These are phyloP conservation scores for Pythium chondricola DNA, from an alignment of 352 stramenopile genomes.

Conservation along the genomic window DNA sequence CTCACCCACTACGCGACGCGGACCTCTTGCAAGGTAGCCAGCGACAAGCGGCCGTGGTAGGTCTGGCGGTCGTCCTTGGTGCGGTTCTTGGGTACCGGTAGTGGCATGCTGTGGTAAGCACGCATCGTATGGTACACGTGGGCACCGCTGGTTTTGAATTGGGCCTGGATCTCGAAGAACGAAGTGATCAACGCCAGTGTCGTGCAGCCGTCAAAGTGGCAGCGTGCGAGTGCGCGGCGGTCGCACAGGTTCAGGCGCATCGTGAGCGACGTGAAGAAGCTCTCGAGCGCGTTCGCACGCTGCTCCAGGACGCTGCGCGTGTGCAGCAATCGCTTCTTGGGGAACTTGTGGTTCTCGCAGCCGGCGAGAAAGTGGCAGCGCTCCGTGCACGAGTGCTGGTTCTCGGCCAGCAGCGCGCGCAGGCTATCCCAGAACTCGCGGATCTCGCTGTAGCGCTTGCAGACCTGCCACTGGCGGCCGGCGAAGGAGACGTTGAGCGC, in stretches of 20 bases:
- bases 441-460: slow-evolving; percentile 69
- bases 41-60: slow-evolving; percentile 30
- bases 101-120: slow-evolving; percentile 27
- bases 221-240: slow-evolving; percentile 31
- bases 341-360: slow-evolving; percentile 67
- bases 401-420: slow-evolving; percentile 25
- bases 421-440: slow-evolving; percentile 59
- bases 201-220: slow-evolving; percentile 35
- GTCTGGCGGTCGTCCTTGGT: slow-evolving; percentile 12
- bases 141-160: slow-evolving; percentile 7
- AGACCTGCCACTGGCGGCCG: slow-evolving; percentile 36
- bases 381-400: slow-evolving; percentile 36
- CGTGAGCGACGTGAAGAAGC: slow-evolving; percentile 53
- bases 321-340: slow-evolving; percentile 63
- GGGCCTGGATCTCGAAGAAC: slow-evolving; percentile 45
- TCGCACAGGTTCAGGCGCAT: slow-evolving; percentile 69
- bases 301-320: slow-evolving; percentile 28
- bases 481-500: slow-evolving; percentile 53
- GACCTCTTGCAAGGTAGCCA: slow-evolving; percentile 23
- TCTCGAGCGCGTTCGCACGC: slow-evolving; percentile 44
- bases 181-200: slow-evolving; percentile 32
- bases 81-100: slow-evolving; percentile 23
- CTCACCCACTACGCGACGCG: too few species aligned
- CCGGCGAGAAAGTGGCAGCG: slow-evolving; percentile 61
- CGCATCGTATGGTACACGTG: slow-evolving; percentile 20